Evolutionary conservation across 2,329 filamentous ascomycete species (phyloP), one percentile per base, ranked within the genome.

Genomic region (Macrophomina phaseolina): DNA sequence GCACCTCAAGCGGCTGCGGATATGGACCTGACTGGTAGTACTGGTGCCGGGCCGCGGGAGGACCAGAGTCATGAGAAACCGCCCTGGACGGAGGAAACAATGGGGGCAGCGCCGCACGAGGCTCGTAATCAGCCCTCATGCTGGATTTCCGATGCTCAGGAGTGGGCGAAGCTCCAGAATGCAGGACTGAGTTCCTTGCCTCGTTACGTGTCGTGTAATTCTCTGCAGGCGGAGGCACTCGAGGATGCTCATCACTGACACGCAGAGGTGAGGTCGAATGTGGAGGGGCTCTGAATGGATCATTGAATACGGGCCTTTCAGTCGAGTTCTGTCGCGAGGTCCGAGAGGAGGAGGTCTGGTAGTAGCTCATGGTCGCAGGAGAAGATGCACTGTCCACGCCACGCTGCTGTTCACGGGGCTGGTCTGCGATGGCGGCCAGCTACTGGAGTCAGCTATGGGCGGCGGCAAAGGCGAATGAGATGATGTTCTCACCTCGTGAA

Each of bases 241-340:
- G 75, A 18, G 78, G 73, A 46, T 75, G 71, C 40, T 71, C n/a
- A 28, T 7, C 14, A 6, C 36, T 32, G 16, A 1, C 11, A n/a
- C 14, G 52, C n/a, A 68, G 46, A 46, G 68, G 67, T 9, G 61
- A 28, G 30, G 53, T 34, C 16, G 55, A 51, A 23, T 66, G 68
- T 11, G n/a, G 60, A 32, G 6, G 30, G 5, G 14, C 40, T 48
- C 36, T 11, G 70, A 68, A 46, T 64, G 42, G 51, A 12, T 55
- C 45, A 9, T 62, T 38, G 32, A 62, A 49, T n/a, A 38, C 12
- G 16, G 45, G 58, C 8, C 58, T 28, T 28, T 62, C 58, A 9
- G 58, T 36, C 23, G 58, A 49, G n/a, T 18, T 62, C 16, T 62
- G 42, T 16, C 58, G 42, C 12, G 58, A 49, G n/a, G 9, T 12